phyloP scores from a whole-genome alignment of 2,329 filamentous ascomycete genomes.

The Botrytis tulipae region DNA sequence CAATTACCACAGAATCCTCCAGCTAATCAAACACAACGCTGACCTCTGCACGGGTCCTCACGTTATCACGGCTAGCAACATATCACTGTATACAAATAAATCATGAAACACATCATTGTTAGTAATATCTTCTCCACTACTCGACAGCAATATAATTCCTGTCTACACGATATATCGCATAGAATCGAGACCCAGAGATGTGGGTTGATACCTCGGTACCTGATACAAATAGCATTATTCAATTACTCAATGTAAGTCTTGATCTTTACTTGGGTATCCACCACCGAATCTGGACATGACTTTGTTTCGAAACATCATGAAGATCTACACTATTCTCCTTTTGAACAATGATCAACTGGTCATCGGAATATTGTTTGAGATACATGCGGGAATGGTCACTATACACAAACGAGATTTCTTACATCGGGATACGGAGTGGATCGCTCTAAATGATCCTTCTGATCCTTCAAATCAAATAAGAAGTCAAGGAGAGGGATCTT shows the following conservation, averaged over 20 bases:
- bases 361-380: not conserved
- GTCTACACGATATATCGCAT: not conserved
- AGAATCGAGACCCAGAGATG: not conserved
- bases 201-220: not conserved
- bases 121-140: not conserved
- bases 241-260: not conserved
- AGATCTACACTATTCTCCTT: not conserved
- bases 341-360: not conserved
- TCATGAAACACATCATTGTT: not conserved
- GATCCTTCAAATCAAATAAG: not conserved
- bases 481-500: not conserved
- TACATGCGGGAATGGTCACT: not conserved
- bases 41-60: not conserved
- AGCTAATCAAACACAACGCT: not conserved
- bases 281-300: not conserved
- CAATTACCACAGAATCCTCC: not conserved
- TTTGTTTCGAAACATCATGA: constrained; percentile 2
- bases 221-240: not conserved
- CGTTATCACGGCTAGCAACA: not conserved
- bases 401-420: not conserved
- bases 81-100: not conserved
- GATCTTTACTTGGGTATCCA: not conserved
- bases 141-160: not conserved
- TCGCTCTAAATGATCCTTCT: not conserved
- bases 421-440: not conserved